Conservation (phyloP, 257 asterid species). For the Asclepias syriaca region DNA sequence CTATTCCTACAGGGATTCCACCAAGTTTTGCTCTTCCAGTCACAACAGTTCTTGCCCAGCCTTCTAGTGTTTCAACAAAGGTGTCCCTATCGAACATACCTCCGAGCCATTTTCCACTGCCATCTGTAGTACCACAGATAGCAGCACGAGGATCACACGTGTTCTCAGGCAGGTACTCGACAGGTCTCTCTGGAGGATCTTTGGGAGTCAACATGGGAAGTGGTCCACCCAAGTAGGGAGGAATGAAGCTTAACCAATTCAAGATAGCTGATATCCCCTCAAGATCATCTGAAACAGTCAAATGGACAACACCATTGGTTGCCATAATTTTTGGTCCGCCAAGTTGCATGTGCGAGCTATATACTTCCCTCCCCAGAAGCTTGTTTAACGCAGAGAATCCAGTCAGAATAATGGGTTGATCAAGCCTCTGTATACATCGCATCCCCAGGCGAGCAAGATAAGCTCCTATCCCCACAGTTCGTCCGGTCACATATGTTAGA, state of each 20-base stretch:
- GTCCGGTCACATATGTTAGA: conserved; percentile 83
- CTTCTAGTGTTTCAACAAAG: conserved; percentile 88
- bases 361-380: conserved; percentile 93
- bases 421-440: conserved; percentile 96
- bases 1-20: conserved; percentile 91
- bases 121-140: conserved; percentile 59
- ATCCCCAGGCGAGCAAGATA: conserved; percentile 97
- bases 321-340: conserved; percentile 99
- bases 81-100: conserved; percentile 88
- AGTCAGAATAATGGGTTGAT: conserved; percentile 91
- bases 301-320: conserved; percentile 94
- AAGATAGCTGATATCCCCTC: conserved; percentile 84
- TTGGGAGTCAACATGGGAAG: conserved; percentile 62
- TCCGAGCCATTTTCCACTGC: conserved; percentile 77
- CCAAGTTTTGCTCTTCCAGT: conserved; percentile 95
- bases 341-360: conserved; percentile 98
- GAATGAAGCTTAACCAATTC: conserved; percentile 94
- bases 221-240: conserved; percentile 78
- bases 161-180: conserved; percentile 76
- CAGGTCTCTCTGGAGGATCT: conserved; percentile 72
- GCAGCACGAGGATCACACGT: conserved; percentile 99
- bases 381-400: conserved; percentile 96
- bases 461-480: conserved; percentile 98
- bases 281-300: conserved; percentile 92
- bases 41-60: conserved; percentile 98